Evolutionary conservation across 2,329 filamentous ascomycete genomes (phyloP).

Genomic region (Nigrospora osmanthi): DNA sequence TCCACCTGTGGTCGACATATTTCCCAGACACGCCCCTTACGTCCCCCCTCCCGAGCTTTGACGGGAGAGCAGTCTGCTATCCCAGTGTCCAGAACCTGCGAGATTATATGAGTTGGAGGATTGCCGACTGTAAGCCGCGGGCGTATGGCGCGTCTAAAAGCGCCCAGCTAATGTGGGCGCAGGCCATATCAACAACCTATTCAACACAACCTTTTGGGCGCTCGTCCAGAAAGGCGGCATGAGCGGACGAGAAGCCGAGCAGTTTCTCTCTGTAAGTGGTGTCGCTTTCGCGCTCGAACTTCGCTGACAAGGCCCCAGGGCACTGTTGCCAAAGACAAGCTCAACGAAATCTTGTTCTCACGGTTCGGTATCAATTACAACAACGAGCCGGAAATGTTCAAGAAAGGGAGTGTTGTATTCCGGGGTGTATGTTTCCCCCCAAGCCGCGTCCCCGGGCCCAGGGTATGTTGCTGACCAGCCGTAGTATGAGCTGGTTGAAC

Average conservation of each 20-base stretch:
- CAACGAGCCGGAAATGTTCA: constrained; percentile 86
- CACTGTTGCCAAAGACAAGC: constrained; percentile 75
- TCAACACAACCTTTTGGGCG: constrained; percentile 95
- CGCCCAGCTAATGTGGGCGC: not conserved
- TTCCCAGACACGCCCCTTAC: constrained; percentile 67
- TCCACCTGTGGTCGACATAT: constrained; percentile 68
- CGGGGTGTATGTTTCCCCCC: constrained; percentile 56
- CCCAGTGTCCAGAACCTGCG: constrained; percentile 74
- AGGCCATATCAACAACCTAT: constrained; percentile 98
- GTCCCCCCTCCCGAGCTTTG: constrained; percentile 78
- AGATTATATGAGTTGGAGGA: constrained; percentile 95
- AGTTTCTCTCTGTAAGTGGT: constrained; percentile 60
- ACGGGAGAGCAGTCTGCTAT: constrained; percentile 86
- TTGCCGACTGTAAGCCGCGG: constrained; percentile 75
- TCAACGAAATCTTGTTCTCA: constrained; percentile 85
- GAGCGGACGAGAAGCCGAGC: constrained; percentile 71
- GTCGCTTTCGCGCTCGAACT: not conserved
- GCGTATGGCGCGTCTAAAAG: not conserved
- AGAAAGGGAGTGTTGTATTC: constrained; percentile 87
- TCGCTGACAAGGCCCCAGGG: constrained; percentile 44
- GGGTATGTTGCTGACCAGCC: constrained; percentile 12
- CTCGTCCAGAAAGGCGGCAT: constrained; percentile 73
- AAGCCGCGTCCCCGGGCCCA: not conserved
- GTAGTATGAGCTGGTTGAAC: constrained; percentile 65
- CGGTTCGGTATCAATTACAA: constrained; percentile 95